Evolutionary conservation across 1,284 basidiomycete species (phyloP).

Genomic region (Neolentinus lepideus): DNA sequence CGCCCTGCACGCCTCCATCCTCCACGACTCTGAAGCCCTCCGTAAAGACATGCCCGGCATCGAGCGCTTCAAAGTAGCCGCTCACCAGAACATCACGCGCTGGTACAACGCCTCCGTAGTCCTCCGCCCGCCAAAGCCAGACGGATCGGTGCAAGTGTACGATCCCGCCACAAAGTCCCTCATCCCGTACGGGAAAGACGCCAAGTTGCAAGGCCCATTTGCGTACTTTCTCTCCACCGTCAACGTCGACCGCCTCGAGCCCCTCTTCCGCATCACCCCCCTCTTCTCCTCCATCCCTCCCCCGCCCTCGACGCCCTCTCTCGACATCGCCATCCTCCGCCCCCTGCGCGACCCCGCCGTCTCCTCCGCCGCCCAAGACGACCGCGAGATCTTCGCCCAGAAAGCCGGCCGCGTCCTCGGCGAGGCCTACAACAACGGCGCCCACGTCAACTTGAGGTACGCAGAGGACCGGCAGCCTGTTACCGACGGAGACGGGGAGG

Average conservation of each 20-base stretch:
- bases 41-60: slow-evolving; percentile 65
- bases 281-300: slow-evolving; percentile 29
- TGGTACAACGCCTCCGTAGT: slow-evolving; percentile 66
- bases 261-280: slow-evolving; percentile 71
- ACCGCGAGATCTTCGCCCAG: slow-evolving; percentile 36
- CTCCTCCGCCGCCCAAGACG: slow-evolving; percentile 29
- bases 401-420: slow-evolving; percentile 47
- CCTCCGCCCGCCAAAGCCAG: no score
- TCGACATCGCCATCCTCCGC: slow-evolving; percentile 82
- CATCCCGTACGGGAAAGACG: slow-evolving; percentile 26
- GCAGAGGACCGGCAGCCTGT: slow-evolving; percentile 32
- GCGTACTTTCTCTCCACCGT: slow-evolving; percentile 79
- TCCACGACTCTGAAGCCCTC: slow-evolving; percentile 75
- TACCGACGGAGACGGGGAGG: slow-evolving; percentile 35
- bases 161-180: slow-evolving; percentile 45
- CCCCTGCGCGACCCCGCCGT: slow-evolving; percentile 62
- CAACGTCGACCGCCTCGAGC: slow-evolving; percentile 81
- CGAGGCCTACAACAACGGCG: slow-evolving; percentile 68
- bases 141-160: slow-evolving; percentile 40
- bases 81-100: slow-evolving; percentile 61
- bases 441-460: slow-evolving; percentile 62
- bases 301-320: slow-evolving; percentile 34
- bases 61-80: slow-evolving; percentile 85
- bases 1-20: slow-evolving; percentile 84
- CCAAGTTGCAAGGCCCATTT: slow-evolving; percentile 72